These are phyloP conservation scores for Lithohypha guttulata DNA, from an alignment of 2,329 filamentous ascomycete genomes.

Conservation along the genomic window DNA sequence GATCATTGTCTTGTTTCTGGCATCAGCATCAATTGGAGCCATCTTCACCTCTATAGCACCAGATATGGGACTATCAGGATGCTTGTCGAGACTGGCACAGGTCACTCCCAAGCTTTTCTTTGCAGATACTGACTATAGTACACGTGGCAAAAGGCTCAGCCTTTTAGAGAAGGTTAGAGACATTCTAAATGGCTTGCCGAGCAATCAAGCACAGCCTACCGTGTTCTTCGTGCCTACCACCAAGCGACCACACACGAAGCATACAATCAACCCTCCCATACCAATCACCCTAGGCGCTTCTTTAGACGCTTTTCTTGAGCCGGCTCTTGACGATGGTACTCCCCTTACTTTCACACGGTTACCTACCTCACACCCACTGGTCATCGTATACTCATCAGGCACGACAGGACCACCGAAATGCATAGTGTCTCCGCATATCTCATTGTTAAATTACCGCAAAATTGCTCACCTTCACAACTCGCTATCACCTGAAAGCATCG, in stretches of 20 bases:
- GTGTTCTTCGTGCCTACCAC: slow-evolving; percentile 15
- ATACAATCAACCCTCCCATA: slow-evolving; percentile 8
- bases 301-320: slow-evolving; percentile 26
- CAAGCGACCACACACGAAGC: slow-evolving; percentile 12
- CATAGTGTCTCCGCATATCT: slow-evolving; percentile 36
- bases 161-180: slow-evolving; percentile 62
- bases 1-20: slow-evolving; percentile 34
- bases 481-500: slow-evolving; percentile 29
- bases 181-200: slow-evolving; percentile 49
- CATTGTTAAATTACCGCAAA: slow-evolving; percentile 36
- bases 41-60: slow-evolving; percentile 37
- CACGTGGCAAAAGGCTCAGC: slow-evolving; percentile 70
- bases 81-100: slow-evolving; percentile 30
- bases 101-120: slow-evolving; percentile 33
- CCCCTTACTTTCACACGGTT: slow-evolving; percentile 29
- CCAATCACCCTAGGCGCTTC: slow-evolving; percentile 10
- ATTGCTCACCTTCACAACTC: slow-evolving; percentile 36
- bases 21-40: slow-evolving; percentile 32
- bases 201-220: slow-evolving; percentile 12
- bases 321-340: slow-evolving; percentile 23
- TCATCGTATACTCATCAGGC: slow-evolving; percentile 35
- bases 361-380: slow-evolving; percentile 32
- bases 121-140: slow-evolving; percentile 48
- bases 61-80: slow-evolving; percentile 31
- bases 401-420: slow-evolving; percentile 37